phyloP scores from a whole-genome alignment of 1,284 basidiomycete species.

The Cystobasidiaceae sp. region DNA sequence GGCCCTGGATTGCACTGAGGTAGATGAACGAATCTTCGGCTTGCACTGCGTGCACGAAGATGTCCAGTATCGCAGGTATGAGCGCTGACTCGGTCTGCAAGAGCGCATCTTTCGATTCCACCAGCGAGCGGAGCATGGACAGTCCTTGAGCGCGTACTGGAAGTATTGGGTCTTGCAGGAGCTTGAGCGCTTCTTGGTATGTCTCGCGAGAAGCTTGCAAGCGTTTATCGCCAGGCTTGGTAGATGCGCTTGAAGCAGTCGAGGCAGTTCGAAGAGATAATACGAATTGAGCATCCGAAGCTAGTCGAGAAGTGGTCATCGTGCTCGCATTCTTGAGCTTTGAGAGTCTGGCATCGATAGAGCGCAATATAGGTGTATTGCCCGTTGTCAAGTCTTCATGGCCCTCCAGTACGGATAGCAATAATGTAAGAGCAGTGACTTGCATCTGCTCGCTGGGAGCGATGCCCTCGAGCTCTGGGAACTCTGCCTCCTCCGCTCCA shows the following conservation, averaged over 20 bases:
- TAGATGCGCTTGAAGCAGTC: constrained; percentile 28
- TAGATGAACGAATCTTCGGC: constrained; percentile 95
- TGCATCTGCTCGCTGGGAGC: constrained; percentile 59
- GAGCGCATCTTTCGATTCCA: constrained; percentile 47
- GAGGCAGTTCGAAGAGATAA: constrained; percentile 63
- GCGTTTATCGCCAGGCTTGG: constrained; percentile 39
- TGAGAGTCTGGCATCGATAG: constrained; percentile 65
- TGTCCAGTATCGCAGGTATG: constrained; percentile 69
- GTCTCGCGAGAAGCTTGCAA: constrained; percentile 46
- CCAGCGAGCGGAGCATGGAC: constrained; percentile 68
- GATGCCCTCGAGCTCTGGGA: constrained; percentile 45
- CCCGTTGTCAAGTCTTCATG: constrained; percentile 62
- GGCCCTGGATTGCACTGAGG: constrained; percentile 83
- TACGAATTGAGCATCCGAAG: constrained; percentile 71
- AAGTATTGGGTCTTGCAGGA: constrained; percentile 84
- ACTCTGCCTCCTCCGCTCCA: constrained; percentile 41
- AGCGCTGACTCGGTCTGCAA: constrained; percentile 55
- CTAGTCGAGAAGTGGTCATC: constrained; percentile 56
- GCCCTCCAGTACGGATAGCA: constrained; percentile 68
- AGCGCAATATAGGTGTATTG: constrained; percentile 60
- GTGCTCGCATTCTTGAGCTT: constrained; percentile 52
- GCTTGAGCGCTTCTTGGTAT: constrained; percentile 80
- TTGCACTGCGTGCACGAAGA: constrained; percentile 78
- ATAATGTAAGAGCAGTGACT: constrained; percentile 66
- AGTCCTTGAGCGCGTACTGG: constrained; percentile 95